A percentile compares a stretch with the other conserved stretches of the same genome.
Conservation (phyloP, 2,329 filamentous ascomycete species). For the Grosmannia penicillata region DNA sequence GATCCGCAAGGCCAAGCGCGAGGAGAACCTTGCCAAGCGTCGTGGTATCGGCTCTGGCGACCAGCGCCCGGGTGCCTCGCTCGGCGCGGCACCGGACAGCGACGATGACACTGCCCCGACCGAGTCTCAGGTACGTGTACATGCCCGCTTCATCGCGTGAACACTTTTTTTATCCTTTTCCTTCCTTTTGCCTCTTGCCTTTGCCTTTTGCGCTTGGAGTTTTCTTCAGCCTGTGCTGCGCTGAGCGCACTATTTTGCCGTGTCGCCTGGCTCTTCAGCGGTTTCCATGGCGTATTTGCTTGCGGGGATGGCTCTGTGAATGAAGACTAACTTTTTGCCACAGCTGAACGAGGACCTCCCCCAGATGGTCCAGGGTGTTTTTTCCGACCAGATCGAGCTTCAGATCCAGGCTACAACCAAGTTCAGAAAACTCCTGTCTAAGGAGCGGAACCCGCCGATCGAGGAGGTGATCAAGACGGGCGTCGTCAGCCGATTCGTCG, state of each 20-base stretch:
- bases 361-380: constrained; percentile 94
- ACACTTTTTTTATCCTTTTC: neutral
- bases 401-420: constrained; percentile 97
- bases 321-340: constrained; percentile 1
- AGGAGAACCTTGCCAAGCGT: constrained; percentile 97
- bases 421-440: constrained; percentile 94
- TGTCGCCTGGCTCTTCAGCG: neutral
- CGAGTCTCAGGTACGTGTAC: constrained; percentile 70
- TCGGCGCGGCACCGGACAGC: constrained; percentile 84
- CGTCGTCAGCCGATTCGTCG: constrained; percentile 92
- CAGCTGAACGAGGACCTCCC: constrained; percentile 96
- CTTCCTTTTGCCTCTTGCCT: neutral
- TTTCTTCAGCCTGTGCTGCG: neutral
- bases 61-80: constrained; percentile 62
- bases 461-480: constrained; percentile 99
- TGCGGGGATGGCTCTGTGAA: neutral
- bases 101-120: constrained; percentile 93
- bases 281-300: neutral
- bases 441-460: constrained; percentile 97
- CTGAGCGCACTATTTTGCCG: neutral
- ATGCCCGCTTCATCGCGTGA: constrained; percentile 6
- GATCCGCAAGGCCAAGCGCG: constrained; percentile 95
- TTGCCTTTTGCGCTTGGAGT: neutral
- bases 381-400: constrained; percentile 95
- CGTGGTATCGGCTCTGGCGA: constrained; percentile 80